phyloP scores from a whole-genome alignment of 306 rosid species.

The Sesbania bispinosa region DNA sequence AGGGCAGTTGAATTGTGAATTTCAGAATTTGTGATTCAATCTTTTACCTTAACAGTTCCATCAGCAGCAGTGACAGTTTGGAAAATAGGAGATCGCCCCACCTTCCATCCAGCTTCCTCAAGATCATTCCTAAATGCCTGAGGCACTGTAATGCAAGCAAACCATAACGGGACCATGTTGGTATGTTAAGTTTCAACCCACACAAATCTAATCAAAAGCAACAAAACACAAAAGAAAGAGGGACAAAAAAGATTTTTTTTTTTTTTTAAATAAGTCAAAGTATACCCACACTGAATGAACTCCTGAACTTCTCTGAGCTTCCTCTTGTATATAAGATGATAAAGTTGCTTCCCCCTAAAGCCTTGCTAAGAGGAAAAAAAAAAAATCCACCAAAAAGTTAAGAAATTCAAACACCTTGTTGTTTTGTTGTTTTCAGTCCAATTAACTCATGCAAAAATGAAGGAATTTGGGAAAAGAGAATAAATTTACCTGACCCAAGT shows the following conservation, averaged over 20 bases:
- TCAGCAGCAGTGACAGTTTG: slow-evolving; percentile 68
- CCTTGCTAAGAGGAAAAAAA: slow-evolving; percentile 65
- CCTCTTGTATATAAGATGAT: slow-evolving; percentile 85
- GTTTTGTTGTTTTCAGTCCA: background rate
- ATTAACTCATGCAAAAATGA: background rate
- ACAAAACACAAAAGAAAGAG: background rate
- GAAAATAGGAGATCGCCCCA: slow-evolving; percentile 83
- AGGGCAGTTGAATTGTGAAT: background rate
- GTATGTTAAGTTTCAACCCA: slow-evolving; percentile 4
- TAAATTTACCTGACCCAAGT: slow-evolving; percentile 66
- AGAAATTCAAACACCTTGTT: background rate
- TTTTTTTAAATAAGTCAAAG: too few species aligned
- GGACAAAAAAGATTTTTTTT: too few species aligned
- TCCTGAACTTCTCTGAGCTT: slow-evolving; percentile 77
- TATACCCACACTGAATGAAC: slow-evolving; percentile 55
- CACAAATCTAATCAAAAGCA: background rate
- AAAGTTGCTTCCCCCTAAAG: slow-evolving; percentile 86
- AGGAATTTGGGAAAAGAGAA: background rate
- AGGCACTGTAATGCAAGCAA: slow-evolving; percentile 60
- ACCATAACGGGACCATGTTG: background rate
- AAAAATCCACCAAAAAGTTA: slow-evolving; percentile 15
- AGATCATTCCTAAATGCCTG: slow-evolving; percentile 75
- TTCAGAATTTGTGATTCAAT: too few species aligned
- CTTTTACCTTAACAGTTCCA: slow-evolving; percentile 83
- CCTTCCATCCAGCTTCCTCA: slow-evolving; percentile 91